These are phyloP conservation scores for Pichia pseudocactophila DNA, from an alignment of 805 yeast genomes.

Conservation along the genomic window DNA sequence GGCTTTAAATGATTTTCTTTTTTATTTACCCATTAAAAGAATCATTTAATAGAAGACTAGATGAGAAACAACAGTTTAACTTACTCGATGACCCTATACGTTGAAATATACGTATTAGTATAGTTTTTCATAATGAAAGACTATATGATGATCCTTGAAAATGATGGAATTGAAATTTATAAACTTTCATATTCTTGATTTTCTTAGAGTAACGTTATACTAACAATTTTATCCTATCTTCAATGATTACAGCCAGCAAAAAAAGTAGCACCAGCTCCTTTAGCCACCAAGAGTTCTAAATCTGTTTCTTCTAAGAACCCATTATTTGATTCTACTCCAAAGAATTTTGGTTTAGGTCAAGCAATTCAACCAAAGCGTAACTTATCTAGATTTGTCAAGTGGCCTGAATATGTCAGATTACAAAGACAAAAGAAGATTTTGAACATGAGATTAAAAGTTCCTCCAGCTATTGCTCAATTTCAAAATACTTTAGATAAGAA, in stretches of 20 bases:
- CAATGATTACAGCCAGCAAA: slow-evolving; percentile 36
- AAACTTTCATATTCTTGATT: background rate
- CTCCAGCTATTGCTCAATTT: slow-evolving; percentile 97
- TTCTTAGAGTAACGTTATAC: slow-evolving; percentile 18
- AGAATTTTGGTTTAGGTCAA: slow-evolving; percentile 96
- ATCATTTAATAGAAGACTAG: slow-evolving; percentile 14
- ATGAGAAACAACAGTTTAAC: slow-evolving; percentile 6
- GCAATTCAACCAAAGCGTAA: slow-evolving; percentile 90
- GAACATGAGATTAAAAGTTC: slow-evolving; percentile 94
- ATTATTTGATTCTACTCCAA: slow-evolving; percentile 80
- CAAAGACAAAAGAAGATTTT: slow-evolving; percentile 99
- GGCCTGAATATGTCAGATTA: slow-evolving; percentile 98
- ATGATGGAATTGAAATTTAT: slow-evolving; percentile 3
- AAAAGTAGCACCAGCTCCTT: slow-evolving; percentile 98
- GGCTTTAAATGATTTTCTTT: slow-evolving; percentile 6
- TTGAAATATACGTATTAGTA: background rate
- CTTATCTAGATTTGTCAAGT: slow-evolving; percentile 93
- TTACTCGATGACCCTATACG: slow-evolving; percentile 23
- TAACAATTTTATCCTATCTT: slow-evolving; percentile 22
- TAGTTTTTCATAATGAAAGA: background rate
- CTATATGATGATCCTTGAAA: slow-evolving; percentile 3
- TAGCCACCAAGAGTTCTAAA: slow-evolving; percentile 63
- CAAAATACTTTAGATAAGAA: slow-evolving; percentile 94
- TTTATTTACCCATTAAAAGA: slow-evolving; percentile 16
- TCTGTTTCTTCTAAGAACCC: slow-evolving; percentile 60